Conservation (phyloP, 495 filamentous ascomycete genomes). For the Aspergillus funiculosus region DNA sequence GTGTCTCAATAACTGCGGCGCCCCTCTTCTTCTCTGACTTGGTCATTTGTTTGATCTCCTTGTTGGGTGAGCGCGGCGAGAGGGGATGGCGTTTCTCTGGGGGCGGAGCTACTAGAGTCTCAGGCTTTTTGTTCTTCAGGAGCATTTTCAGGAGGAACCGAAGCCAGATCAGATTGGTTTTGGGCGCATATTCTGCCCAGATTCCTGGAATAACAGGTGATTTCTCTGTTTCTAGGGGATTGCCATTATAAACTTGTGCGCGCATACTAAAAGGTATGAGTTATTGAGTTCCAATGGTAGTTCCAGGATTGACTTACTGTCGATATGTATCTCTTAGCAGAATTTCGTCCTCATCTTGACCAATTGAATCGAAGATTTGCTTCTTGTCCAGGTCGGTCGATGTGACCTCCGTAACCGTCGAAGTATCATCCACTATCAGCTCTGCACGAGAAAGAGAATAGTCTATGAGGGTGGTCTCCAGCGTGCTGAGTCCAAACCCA, state of each 20-base stretch:
- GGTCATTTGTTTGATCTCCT: constrained; percentile 12
- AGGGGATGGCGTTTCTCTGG: constrained; percentile 29
- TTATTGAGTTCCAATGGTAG: constrained; percentile 1
- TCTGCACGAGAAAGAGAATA: constrained; percentile 76
- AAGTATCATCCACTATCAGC: constrained; percentile 23
- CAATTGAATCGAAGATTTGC: constrained; percentile 42
- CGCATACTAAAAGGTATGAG: constrained; percentile 41
- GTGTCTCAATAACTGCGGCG: neutral
- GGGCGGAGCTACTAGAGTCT: constrained; percentile 17
- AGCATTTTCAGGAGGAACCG: constrained; percentile 45
- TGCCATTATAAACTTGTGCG: constrained; percentile 33
- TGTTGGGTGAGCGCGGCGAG: constrained; percentile 35
- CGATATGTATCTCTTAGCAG: constrained; percentile 38
- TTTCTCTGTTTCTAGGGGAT: constrained; percentile 29
- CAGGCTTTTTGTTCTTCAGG: constrained; percentile 35
- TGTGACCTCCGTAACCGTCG: constrained; percentile 31
- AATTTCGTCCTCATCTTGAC: constrained; percentile 40
- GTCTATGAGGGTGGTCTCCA: constrained; percentile 81
- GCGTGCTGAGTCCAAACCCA: constrained; percentile 59
- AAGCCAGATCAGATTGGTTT: constrained; percentile 49
- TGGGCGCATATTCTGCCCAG: constrained; percentile 43
- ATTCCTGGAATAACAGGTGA: constrained; percentile 31
- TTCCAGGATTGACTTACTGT: constrained; percentile 37
- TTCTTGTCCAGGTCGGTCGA: constrained; percentile 44
- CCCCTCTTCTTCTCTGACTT: constrained; percentile 15